These are phyloP conservation scores for Pulveroboletus ravenelii DNA, from an alignment of 768 basidiomycete genomes.

Conservation along the genomic window DNA sequence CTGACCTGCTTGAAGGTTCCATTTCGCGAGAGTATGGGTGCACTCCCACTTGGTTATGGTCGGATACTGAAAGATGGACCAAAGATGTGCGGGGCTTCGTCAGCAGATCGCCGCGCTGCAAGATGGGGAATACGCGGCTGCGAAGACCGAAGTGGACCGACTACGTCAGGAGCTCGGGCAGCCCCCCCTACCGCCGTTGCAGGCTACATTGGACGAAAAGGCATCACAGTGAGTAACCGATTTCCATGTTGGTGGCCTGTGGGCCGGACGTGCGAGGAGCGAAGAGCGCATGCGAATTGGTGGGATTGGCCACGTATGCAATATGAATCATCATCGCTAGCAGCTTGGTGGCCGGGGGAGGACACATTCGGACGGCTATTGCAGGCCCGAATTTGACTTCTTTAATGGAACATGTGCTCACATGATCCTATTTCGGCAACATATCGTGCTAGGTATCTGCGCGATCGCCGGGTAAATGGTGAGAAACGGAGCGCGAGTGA, in stretches of 20 bases:
- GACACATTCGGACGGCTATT: slow-evolving; percentile 2
- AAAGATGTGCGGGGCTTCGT: slow-evolving; percentile 63
- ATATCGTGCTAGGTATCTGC: slow-evolving; percentile 45
- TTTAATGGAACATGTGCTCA: slow-evolving; percentile 15
- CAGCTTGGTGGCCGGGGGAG: not conserved
- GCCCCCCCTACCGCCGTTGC: slow-evolving; percentile 64
- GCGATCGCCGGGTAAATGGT: slow-evolving; percentile 56
- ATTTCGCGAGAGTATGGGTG: slow-evolving; percentile 62
- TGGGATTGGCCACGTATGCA: slow-evolving; percentile 1
- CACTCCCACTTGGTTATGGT: slow-evolving; percentile 1
- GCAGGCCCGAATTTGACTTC: not conserved
- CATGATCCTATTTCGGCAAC: slow-evolving; percentile 6
- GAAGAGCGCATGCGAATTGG: not conserved
- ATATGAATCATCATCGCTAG: slow-evolving; percentile 1
- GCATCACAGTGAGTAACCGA: slow-evolving; percentile 41
- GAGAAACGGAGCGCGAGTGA: slow-evolving; percentile 29
- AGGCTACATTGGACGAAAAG: slow-evolving; percentile 71
- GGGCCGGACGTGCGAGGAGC: not conserved
- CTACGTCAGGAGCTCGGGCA: slow-evolving; percentile 75
- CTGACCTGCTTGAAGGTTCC: slow-evolving; percentile 63
- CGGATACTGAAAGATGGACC: slow-evolving; percentile 8
- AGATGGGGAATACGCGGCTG: slow-evolving; percentile 69
- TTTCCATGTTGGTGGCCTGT: slow-evolving; percentile 12
- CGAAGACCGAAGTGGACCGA: slow-evolving; percentile 74
- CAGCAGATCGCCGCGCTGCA: slow-evolving; percentile 61